phyloP scores from a whole-genome alignment of 2,329 filamentous ascomycete genomes.

The Talaromyces sp. region DNA sequence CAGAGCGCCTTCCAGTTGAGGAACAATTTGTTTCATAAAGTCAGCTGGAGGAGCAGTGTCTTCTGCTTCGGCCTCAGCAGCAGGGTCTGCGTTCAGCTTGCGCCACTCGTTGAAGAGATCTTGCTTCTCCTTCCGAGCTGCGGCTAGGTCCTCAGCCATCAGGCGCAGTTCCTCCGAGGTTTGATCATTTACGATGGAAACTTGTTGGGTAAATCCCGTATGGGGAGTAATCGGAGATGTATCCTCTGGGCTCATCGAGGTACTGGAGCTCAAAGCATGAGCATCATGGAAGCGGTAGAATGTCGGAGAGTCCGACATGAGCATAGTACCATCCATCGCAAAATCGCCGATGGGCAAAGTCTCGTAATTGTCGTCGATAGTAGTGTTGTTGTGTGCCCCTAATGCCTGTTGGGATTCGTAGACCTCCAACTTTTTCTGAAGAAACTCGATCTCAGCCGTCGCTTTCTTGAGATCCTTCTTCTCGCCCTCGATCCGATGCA shows the following conservation, averaged over 20 bases:
- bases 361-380: slow-evolving; percentile 20
- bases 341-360: slow-evolving; percentile 32
- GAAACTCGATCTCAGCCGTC: slow-evolving; percentile 27
- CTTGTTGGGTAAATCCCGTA: slow-evolving; percentile 20
- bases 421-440: slow-evolving; percentile 27
- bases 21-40: slow-evolving; percentile 38
- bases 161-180: slow-evolving; percentile 25
- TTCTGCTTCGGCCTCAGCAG: slow-evolving; percentile 24
- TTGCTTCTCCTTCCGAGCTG: slow-evolving; percentile 39
- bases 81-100: slow-evolving; percentile 23
- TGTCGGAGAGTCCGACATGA: slow-evolving; percentile 33
- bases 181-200: slow-evolving; percentile 18
- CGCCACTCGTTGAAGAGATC: slow-evolving; percentile 42
- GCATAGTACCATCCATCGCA: slow-evolving; percentile 24
- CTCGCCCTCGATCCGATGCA: slow-evolving; percentile 40
- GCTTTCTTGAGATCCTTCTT: slow-evolving; percentile 24
- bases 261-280: background rate
- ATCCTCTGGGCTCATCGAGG: slow-evolving; percentile 13
- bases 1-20: slow-evolving; percentile 35
- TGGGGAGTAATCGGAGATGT: slow-evolving; percentile 17
- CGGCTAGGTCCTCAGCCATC: slow-evolving; percentile 38
- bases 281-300: background rate
- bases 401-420: slow-evolving; percentile 21
- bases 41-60: slow-evolving; percentile 36
- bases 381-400: slow-evolving; percentile 23